phyloP scores from a whole-genome alignment of 306 rosid species.

The Gillenia trifoliata region DNA sequence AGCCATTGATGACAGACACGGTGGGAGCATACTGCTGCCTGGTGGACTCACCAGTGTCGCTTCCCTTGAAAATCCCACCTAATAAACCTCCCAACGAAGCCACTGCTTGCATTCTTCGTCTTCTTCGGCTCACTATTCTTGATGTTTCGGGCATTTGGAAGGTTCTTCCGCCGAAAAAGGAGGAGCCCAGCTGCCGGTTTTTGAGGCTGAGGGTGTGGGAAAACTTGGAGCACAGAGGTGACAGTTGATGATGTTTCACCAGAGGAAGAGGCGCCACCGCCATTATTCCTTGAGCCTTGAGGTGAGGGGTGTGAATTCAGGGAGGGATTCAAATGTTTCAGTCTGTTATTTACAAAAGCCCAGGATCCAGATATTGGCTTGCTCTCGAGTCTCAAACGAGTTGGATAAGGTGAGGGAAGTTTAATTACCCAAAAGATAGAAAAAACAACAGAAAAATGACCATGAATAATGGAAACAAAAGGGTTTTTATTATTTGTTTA shows the following conservation, averaged over 20 bases:
- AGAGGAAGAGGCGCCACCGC: conserved; percentile 38
- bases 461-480: neutral
- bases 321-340: neutral
- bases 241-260: conserved; percentile 29
- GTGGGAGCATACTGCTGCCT: conserved; percentile 69
- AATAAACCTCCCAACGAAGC: conserved; percentile 85
- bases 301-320: neutral
- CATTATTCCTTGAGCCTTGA: conserved; percentile 30
- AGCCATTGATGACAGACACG: conserved; percentile 48
- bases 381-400: neutral
- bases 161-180: conserved; percentile 27
- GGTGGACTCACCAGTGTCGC: conserved; percentile 82
- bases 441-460: neutral
- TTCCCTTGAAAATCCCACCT: conserved; percentile 75
- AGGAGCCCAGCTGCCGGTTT: conserved; percentile 10
- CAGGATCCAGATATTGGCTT: neutral
- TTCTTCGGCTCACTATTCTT: conserved; percentile 2
- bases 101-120: conserved; percentile 25
- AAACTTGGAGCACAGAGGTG: conserved; percentile 37
- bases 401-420: neutral
- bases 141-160: conserved; percentile 24
- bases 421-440: neutral
- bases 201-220: conserved; percentile 27
- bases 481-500: neutral
- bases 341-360: neutral